A percentile compares a stretch with the other conserved stretches of the same genome.
phyloP scores from a whole-genome alignment of 2,329 filamentous ascomycete genomes.

The Tolypocladium tropicale region DNA sequence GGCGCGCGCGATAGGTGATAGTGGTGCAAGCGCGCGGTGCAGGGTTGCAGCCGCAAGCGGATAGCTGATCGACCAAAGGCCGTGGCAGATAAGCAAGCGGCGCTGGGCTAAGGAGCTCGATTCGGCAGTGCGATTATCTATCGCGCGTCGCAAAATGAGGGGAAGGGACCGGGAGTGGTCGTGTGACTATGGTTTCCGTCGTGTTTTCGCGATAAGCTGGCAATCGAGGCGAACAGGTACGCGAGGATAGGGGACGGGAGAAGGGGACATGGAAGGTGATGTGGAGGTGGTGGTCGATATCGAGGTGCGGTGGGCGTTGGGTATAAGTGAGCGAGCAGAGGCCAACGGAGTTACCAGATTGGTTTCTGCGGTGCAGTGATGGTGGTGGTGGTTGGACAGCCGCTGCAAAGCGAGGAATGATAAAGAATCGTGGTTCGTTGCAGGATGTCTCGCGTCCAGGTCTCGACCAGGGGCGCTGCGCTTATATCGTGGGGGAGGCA shows the following conservation, averaged over 20 bases:
- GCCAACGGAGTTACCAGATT: not conserved
- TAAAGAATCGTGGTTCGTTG: not conserved
- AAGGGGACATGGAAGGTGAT: not conserved
- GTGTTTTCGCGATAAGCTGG: not conserved
- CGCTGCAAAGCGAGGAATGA: not conserved
- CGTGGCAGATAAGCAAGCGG: conserved; percentile 3
- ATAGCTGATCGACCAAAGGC: conserved; percentile 1
- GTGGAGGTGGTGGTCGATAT: not conserved
- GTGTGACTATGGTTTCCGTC: not conserved
- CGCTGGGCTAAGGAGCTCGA: not conserved
- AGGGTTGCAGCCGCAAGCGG: not conserved
- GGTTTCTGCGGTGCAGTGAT: not conserved
- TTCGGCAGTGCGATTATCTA: conserved; percentile 1
- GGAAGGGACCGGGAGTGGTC: not conserved
- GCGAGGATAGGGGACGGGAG: too few relatives aligned
- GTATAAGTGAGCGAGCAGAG: not conserved
- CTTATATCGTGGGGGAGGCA: not conserved
- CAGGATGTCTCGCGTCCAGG: not conserved
- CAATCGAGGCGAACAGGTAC: not conserved
- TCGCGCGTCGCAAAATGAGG: not conserved
- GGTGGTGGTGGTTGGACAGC: not conserved
- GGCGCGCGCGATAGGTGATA: not conserved
- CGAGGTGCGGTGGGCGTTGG: not conserved
- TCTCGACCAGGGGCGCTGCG: not conserved
- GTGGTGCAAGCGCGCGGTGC: not conserved